Base-by-base conservation (phyloP, 1,139 yeast genomes). In the Schizosaccharomyces versatilis region DNA sequence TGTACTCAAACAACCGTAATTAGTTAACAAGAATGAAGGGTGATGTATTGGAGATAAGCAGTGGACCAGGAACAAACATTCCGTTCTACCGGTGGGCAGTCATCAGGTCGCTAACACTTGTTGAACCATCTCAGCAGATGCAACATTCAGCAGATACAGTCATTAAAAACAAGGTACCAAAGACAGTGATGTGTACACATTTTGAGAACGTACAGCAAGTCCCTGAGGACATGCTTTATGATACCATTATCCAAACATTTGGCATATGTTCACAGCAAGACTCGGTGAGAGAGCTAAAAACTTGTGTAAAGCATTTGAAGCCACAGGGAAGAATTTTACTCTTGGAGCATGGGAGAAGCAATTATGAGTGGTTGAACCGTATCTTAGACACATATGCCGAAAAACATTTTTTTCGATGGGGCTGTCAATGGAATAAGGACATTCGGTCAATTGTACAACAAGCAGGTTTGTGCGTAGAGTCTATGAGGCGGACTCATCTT, bases 211-310 rank as follows among this genome's bases (percentile, higher is more conserved):
- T 95, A 1, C 97, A 90, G 67, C 88, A 84, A 59, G 71, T 90
- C 62, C 79, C 88, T 0, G 59, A 62, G 7, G 63, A 65, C 41
- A 67, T 67, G 24, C 69, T 79, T 64, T 90, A 88, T 65, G 98
- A 93, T 65, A 88, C 96, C 1, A 80, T 93, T 47, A 76, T 84
- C 54, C 97, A 90, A 67, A 84, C 96, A 0, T 90, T 90, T 69
- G 98, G 98, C 0, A 71, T 90, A 53, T 90, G 98, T 68, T 88
- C 97, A 0, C 96, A 90, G 63, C 82, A 88, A 62, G 94, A 93
- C 64, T 98, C 98, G 0, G 86, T 83, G 0, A 71, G 70, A 56
- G 94, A 95, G 0, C 71, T 90, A 61, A 70, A 79, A 60, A 85
- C 83, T 63, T 84, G 90, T 79, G 71, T 75, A 24, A 64, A 71